phyloP scores from a whole-genome alignment of 805 yeast species.

The Lachancea quebecensis region DNA sequence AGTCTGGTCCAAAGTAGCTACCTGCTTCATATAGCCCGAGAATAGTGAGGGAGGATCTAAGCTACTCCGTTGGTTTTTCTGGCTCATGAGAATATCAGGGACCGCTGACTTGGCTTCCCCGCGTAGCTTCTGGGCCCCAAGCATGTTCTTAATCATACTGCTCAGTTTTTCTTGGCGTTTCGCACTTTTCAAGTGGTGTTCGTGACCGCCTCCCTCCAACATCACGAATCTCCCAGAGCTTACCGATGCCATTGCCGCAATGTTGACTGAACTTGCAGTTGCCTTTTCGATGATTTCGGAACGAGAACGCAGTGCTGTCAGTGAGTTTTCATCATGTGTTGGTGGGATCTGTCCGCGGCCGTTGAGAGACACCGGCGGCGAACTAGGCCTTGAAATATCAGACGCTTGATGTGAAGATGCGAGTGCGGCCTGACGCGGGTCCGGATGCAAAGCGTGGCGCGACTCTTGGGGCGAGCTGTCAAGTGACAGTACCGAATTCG shows the following conservation, averaged over 20 bases:
- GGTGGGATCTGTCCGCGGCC: slow-evolving; percentile 2
- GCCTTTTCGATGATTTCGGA: slow-evolving; percentile 1
- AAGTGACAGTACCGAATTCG: slow-evolving; percentile 6
- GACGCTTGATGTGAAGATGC: not conserved
- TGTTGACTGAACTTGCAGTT: slow-evolving; percentile 4
- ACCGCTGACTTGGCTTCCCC: slow-evolving; percentile 70
- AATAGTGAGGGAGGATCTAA: slow-evolving; percentile 61
- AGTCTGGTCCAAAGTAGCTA: slow-evolving; percentile 40
- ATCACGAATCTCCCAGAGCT: slow-evolving; percentile 39
- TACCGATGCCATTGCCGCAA: slow-evolving; percentile 6
- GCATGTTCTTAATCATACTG: slow-evolving; percentile 65
- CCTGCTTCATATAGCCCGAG: slow-evolving; percentile 59
- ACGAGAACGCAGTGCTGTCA: not conserved
- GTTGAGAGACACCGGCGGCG: slow-evolving; percentile 6
- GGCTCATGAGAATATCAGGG: slow-evolving; percentile 49
- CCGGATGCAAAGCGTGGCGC: not conserved
- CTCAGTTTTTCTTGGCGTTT: slow-evolving; percentile 72
- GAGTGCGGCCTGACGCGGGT: too few relatives aligned
- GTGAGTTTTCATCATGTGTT: slow-evolving; percentile 3
- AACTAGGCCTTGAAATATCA: slow-evolving; percentile 6
- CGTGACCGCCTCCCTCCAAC: slow-evolving; percentile 68
- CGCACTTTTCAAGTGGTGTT: slow-evolving; percentile 69
- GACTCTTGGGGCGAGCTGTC: slow-evolving; percentile 2
- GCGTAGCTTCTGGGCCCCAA: slow-evolving; percentile 67
- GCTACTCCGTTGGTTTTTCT: slow-evolving; percentile 8